Evolutionary conservation across 1,139 yeast species (phyloP), one percentile per base, ranked within the genome.

Genomic region (Nakaseomyces delphensis): DNA sequence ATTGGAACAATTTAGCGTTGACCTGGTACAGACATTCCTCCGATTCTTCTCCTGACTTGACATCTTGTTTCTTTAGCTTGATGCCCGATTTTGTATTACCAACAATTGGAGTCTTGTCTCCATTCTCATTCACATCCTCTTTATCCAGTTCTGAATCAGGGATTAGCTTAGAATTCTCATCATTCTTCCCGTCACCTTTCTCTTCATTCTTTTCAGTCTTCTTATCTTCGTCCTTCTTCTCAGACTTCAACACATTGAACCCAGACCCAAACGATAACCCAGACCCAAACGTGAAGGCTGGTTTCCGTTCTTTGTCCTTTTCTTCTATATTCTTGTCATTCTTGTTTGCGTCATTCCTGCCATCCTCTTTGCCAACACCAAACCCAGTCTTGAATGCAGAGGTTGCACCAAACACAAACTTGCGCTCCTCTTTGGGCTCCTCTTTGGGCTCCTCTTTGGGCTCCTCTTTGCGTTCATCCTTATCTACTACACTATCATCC

Each of bases 31-130:
- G 63, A 0, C 85, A 76, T 36, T 69, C 69, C 60, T 93, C 98
- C 44, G 77, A 71, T 60, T 91, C 98, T 62, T 93, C 98, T 2
- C 98, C 98, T 0, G 97, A 86, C 45, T 77, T 76, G 5, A 82
- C 68, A 10, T 71, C 72, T 46, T 77, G 77, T 46, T 76, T 64
- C 43, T 59, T 59, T 15, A 67, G 51, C 29, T 67, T 65, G 19
- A 66, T 60, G 44, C 31, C 23, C 13, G 20, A 23, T 23, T 31
- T 15, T 21, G 36, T 18, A 29, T n/a, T n/a, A n/a, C n/a, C n/a
- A n/a, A n/a, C n/a, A n/a, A 24, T 29, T 6, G 28, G 21, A 9
- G 33, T 40, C 5, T 24, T 40, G 31, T 25, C 28, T 36, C 7
- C 39, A 40, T 5, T 43, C 45, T 11, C 13, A 21, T 7, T n/a